Evolutionary conservation across 2,329 filamentous ascomycete species (phyloP).

Genomic region (Aurifilum marmelostoma): DNA sequence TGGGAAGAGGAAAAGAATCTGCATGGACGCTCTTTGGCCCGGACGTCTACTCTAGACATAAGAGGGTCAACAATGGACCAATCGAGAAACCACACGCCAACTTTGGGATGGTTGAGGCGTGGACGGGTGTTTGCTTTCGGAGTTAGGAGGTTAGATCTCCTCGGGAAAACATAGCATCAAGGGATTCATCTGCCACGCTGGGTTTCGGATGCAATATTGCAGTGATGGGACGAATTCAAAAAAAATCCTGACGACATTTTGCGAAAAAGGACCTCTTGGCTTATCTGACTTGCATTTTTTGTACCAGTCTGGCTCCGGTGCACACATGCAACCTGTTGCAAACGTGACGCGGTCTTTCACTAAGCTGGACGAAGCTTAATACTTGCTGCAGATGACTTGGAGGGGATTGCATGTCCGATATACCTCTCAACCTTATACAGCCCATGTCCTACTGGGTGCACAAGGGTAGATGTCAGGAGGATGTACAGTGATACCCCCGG

Average conservation of each 20-base stretch:
- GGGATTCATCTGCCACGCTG: conserved; percentile 31
- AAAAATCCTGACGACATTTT: conserved; percentile 28
- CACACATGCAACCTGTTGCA: background rate
- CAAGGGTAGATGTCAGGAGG: background rate
- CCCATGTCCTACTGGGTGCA: background rate
- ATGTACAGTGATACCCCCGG: background rate
- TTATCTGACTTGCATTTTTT: background rate
- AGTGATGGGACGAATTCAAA: conserved; percentile 29
- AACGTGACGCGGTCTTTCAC: background rate
- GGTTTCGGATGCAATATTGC: conserved; percentile 28
- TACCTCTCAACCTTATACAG: background rate
- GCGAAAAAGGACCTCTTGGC: background rate
- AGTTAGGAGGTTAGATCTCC: conserved; percentile 40
- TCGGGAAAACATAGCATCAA: conserved; percentile 40
- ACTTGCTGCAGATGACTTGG: background rate
- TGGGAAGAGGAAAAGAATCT: conserved; percentile 31
- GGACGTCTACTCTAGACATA: conserved; percentile 26
- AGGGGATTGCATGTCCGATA: background rate
- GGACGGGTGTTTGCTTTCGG: conserved; percentile 38
- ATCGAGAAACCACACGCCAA: conserved; percentile 33
- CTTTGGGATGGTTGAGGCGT: conserved; percentile 35
- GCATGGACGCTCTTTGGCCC: conserved; percentile 30
- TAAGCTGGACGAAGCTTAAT: background rate
- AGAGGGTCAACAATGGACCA: conserved; percentile 36
- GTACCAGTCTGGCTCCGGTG: background rate